Evolutionary conservation across 495 filamentous ascomycete genomes (phyloP), one percentile per base, ranked within the genome.

Genomic region (Penicillium silybi): DNA sequence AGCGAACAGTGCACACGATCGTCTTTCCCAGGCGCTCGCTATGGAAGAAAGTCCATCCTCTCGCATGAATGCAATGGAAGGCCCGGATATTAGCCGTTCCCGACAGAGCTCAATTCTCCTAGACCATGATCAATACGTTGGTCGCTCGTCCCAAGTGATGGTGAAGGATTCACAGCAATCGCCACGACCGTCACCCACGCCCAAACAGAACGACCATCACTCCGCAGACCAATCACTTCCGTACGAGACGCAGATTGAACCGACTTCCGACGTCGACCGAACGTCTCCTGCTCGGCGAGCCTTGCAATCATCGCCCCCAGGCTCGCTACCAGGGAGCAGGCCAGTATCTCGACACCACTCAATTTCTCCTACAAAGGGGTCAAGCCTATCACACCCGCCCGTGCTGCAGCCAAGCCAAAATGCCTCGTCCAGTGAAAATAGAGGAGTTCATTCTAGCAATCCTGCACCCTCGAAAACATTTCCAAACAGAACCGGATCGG

Each of bases 151-250:
- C 16, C 75, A 75, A 46, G 43, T 68, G 8, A 62, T 73, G 41
- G 69, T 80, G 15, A 73, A 68, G 49, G 75, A 80, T 50, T 80
- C 77, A 19, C 77, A 80, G 51, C 64, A 66, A 42, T 75, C 76
- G 23, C 71, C 72, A 7, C 51, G 52, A 20, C 45, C 50, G 29
- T 57, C 60, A 1, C 53, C 52, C 0, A 50, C 60, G 1, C 56
- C 52, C 1, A 50, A 26, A 9, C 50, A 16, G 23, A 38, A 39
- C 15, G 34, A 46, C 8, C 10, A 45, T 23, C 23, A 43, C 4
- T 17, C 39, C 27, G 37, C 41, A 41, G 15, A 41, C 7, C 46
- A 48, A 0, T 39, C 53, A 27, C 49, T 29, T 18, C 19, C 40
- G 45, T 35, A 26, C 40, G 44, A 47, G 11, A 52, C 52, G 15